Evolutionary conservation across 2,329 filamentous ascomycete genomes (phyloP).

Genomic region (Stachybotrys echinatus): DNA sequence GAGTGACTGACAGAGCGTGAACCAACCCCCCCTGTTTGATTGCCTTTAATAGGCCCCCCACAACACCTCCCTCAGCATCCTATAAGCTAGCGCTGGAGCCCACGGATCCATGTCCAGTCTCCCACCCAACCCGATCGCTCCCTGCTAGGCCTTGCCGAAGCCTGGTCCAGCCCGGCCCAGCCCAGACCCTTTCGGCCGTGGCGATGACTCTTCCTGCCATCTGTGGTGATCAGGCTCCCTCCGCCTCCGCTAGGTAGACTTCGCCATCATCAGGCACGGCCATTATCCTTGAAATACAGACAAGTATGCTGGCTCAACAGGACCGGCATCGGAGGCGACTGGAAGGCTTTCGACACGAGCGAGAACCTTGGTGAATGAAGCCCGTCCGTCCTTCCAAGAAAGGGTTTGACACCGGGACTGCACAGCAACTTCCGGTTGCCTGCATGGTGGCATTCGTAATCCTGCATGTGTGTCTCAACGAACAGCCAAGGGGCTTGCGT

Average conservation of each 20-base stretch:
- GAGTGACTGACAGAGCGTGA: not conserved
- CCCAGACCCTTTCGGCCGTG: not conserved
- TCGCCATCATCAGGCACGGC: no score
- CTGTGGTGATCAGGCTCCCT: not conserved
- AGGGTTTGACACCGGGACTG: no score
- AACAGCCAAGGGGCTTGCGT: no score
- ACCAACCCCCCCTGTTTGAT: not conserved
- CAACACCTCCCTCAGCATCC: not conserved
- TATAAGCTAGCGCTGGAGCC: not conserved
- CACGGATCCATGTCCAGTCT: not conserved
- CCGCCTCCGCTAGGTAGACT: not conserved
- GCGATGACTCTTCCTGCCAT: not conserved
- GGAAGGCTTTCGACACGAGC: no score
- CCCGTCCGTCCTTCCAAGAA: no score
- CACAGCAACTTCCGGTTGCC: no score
- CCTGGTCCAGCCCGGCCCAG: not conserved
- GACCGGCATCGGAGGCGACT: no score
- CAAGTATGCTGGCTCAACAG: no score
- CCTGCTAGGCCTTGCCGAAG: not conserved
- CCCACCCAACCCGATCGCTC: not conserved
- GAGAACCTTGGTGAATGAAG: no score
- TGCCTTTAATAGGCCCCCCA: not conserved
- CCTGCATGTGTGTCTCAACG: no score
- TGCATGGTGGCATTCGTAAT: no score
- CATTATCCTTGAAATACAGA: no score